Evolutionary conservation across 495 filamentous ascomycete genomes (phyloP).

Genomic region (Paragyromitra xinjiangensis): DNA sequence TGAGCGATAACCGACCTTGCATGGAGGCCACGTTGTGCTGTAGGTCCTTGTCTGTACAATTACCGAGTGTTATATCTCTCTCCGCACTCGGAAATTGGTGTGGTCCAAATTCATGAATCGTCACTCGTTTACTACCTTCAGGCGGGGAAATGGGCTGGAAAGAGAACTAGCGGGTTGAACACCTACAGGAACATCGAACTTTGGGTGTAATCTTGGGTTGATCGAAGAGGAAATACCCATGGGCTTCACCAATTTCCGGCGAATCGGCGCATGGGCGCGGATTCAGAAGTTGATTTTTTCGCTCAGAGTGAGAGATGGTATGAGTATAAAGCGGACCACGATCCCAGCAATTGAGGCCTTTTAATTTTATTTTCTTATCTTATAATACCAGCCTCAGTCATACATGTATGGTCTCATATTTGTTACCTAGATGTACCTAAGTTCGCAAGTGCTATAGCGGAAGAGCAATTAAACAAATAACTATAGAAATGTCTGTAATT

Average conservation of each 20-base stretch:
- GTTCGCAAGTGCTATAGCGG: neutral
- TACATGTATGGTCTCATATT: constrained; percentile 28
- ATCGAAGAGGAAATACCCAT: neutral
- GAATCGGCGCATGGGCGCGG: neutral
- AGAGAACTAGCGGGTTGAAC: neutral
- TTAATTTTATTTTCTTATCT: neutral
- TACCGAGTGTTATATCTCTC: neutral
- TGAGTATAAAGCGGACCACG: neutral
- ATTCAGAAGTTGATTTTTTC: neutral
- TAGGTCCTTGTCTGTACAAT: neutral
- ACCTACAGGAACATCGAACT: neutral
- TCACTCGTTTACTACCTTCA: constrained; percentile 29
- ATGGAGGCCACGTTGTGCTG: neutral
- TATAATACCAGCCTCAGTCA: constrained; percentile 20
- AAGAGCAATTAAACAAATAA: constrained; percentile 13
- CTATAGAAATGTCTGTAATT: constrained; percentile 21
- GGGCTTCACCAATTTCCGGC: neutral
- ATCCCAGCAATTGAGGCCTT: constrained; percentile 4
- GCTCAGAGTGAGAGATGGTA: neutral
- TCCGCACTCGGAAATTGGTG: neutral
- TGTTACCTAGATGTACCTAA: constrained; percentile 15
- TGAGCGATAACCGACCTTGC: neutral
- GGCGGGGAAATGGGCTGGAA: neutral
- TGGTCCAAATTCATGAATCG: constrained; percentile 18
- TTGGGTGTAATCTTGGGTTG: neutral